These are phyloP conservation scores for Eucalyptus sp. DNA, from an alignment of 345 rosid species.

Conservation along the genomic window DNA sequence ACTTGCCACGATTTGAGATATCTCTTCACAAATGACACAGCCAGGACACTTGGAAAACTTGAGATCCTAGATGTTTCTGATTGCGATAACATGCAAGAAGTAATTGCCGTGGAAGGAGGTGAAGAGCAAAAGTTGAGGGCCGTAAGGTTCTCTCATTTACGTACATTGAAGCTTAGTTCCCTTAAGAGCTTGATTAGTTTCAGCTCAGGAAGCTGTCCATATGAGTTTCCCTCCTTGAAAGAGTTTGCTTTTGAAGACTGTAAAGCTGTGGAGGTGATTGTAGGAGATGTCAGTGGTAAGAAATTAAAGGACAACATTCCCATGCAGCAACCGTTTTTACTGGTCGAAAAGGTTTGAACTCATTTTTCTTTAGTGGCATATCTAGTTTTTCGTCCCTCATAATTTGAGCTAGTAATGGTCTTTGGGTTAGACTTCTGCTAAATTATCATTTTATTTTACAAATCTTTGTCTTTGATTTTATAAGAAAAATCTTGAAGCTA, in stretches of 20 bases:
- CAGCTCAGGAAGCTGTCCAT: background rate
- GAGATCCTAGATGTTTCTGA: background rate
- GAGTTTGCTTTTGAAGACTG: accelerated
- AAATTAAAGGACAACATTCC: accelerated
- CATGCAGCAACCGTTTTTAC: accelerated
- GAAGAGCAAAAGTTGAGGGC: background rate
- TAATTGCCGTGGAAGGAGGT: background rate
- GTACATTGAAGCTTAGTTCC: background rate
- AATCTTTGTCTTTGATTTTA: accelerated
- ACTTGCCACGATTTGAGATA: background rate
- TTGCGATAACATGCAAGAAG: background rate
- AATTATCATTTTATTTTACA: background rate
- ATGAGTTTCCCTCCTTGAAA: background rate
- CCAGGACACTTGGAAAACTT: background rate
- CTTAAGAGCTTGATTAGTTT: background rate
- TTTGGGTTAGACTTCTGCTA: accelerated
- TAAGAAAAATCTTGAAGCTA: accelerated
- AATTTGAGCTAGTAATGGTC: background rate
- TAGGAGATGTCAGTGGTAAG: accelerated
- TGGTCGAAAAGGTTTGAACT: accelerated
- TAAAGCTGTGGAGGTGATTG: background rate
- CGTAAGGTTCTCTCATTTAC: accelerated
- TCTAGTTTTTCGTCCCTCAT: accelerated
- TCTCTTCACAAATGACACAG: background rate
- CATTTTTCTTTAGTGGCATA: accelerated